A percentile compares a stretch with the other conserved stretches of the same genome.
Evolutionary conservation across 768 basidiomycete genomes (phyloP).

Genomic region (Pleurotus ostreatus): DNA sequence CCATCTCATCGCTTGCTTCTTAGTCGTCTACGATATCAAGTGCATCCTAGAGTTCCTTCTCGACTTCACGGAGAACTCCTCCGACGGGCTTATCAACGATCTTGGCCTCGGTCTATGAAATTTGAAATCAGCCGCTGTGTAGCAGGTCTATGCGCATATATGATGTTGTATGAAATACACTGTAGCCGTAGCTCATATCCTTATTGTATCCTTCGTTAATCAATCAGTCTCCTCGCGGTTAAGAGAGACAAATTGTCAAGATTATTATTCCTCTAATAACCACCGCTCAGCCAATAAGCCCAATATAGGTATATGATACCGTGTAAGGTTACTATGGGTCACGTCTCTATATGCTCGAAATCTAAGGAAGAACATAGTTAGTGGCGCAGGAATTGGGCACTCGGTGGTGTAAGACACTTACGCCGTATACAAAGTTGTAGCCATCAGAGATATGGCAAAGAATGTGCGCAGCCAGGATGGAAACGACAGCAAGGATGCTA

Average conservation of each 20-base stretch:
- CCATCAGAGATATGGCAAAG: slow-evolving; percentile 40
- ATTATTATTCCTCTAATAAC: slow-evolving; percentile 52
- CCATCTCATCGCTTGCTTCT: background rate
- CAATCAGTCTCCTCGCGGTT: no score
- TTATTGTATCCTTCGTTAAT: no score
- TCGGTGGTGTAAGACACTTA: slow-evolving; percentile 28
- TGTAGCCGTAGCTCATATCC: background rate
- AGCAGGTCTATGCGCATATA: slow-evolving; percentile 22
- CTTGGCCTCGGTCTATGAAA: slow-evolving; percentile 23
- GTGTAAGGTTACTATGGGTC: slow-evolving; percentile 43
- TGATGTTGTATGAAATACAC: slow-evolving; percentile 1
- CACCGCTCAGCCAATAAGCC: slow-evolving; percentile 66
- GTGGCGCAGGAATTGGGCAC: slow-evolving; percentile 9
- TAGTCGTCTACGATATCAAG: slow-evolving; percentile 60
- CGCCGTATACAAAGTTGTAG: slow-evolving; percentile 49
- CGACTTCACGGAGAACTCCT: slow-evolving; percentile 42
- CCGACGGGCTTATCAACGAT: slow-evolving; percentile 41
- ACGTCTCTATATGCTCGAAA: slow-evolving; percentile 52
- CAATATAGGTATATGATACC: slow-evolving; percentile 59
- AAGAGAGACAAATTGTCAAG: no score
- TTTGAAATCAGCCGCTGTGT: slow-evolving; percentile 16
- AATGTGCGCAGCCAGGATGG: slow-evolving; percentile 48
- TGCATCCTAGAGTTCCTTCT: slow-evolving; percentile 52
- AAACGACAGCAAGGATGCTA: slow-evolving; percentile 50
- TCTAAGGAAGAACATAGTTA: slow-evolving; percentile 20